Base-by-base conservation (phyloP, 2,329 filamentous ascomycete genomes). In the Trichoderma citrinoviride region DNA sequence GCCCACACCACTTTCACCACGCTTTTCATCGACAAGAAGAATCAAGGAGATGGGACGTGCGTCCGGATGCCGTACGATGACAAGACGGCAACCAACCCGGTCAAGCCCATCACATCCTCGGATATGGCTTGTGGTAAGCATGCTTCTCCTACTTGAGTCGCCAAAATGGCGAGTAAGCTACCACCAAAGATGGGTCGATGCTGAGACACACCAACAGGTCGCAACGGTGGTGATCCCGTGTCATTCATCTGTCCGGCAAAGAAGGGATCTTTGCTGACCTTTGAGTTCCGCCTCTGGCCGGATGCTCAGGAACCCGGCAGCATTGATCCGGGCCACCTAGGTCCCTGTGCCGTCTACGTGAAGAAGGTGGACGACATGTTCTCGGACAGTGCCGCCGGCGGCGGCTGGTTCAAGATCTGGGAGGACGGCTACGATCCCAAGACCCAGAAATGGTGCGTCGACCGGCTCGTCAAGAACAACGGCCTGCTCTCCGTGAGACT, bases 341-440 rank as follows among this genome's bases (percentile, higher is more conserved):
- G 90, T 0, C 88, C 90, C 55, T 91, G 89, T 71, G 84, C 89
- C 29, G 84, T 92, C 25, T 93, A 92, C 76, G 80, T 91, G 77
- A 92, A 92, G 79, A 85, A 86, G 71, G 84, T 92, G 1, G 76
- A 80, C 68, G 81, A 86, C 65, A 85, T 87, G 65, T 77, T 77
- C 14, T 73, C 73, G 23, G 78, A 81, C 68, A 75, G 83, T 14
- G 86, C 86, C 56, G 78, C 82, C 25, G 89, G 90, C 5, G 77
- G 81, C 57, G 90, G 90, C 44, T 93, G 90, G 90, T 90, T 93
- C 82, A 92, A 92, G 81, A 85, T 93, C 73, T 91, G 83, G 80
- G 84, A 90, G 65, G 82, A 88, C 58, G 88, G 87, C 52, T 91
- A 90, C 76, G 81, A 90, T 70, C 73, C 77, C 5, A 69, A 73